A percentile compares a stretch with the other conserved stretches of the same genome.
Conservation (phyloP, 1,284 basidiomycete genomes). For the Apiotrichum sp. region DNA sequence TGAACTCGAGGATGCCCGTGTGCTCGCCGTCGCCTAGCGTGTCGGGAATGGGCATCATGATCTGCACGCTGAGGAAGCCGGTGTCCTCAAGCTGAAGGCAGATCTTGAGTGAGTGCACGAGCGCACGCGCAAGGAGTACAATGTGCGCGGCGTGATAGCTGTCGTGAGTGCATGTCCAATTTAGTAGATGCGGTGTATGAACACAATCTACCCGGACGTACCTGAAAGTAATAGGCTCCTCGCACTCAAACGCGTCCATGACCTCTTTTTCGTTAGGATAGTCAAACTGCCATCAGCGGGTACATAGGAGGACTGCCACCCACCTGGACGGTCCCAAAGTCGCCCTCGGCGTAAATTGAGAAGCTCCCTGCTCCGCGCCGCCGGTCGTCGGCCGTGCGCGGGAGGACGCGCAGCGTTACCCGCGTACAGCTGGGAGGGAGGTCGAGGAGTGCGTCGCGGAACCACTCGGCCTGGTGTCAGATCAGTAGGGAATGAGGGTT, state of each 20-base stretch:
- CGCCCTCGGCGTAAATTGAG: slow-evolving; percentile 67
- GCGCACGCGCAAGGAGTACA: slow-evolving; percentile 60
- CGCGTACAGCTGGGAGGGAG: slow-evolving; percentile 76
- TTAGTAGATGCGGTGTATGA: background rate
- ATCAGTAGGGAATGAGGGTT: background rate
- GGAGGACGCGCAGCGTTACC: slow-evolving; percentile 69
- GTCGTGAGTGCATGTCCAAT: background rate
- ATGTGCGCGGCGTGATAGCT: slow-evolving; percentile 78
- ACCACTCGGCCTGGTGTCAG: slow-evolving; percentile 68
- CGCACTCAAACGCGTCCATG: slow-evolving; percentile 79
- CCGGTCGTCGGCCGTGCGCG: slow-evolving; percentile 26
- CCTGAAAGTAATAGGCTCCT: slow-evolving; percentile 62
- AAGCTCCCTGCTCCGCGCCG: slow-evolving; percentile 52
- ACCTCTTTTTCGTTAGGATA: slow-evolving; percentile 86
- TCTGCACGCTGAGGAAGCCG: slow-evolving; percentile 75
- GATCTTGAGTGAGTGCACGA: slow-evolving; percentile 74
- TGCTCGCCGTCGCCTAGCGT: slow-evolving; percentile 48
- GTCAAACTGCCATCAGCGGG: slow-evolving; percentile 61
- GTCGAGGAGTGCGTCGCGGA: slow-evolving; percentile 83
- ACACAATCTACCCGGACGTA: slow-evolving; percentile 40
- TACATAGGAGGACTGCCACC: slow-evolving; percentile 10
- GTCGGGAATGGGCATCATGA: slow-evolving; percentile 62
- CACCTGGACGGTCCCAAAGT: slow-evolving; percentile 77
- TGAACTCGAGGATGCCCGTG: slow-evolving; percentile 71
- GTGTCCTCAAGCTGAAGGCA: slow-evolving; percentile 73